Evolutionary conservation across 2,329 filamentous ascomycete genomes (phyloP).

Genomic region (Sclerotinia glacialis): DNA sequence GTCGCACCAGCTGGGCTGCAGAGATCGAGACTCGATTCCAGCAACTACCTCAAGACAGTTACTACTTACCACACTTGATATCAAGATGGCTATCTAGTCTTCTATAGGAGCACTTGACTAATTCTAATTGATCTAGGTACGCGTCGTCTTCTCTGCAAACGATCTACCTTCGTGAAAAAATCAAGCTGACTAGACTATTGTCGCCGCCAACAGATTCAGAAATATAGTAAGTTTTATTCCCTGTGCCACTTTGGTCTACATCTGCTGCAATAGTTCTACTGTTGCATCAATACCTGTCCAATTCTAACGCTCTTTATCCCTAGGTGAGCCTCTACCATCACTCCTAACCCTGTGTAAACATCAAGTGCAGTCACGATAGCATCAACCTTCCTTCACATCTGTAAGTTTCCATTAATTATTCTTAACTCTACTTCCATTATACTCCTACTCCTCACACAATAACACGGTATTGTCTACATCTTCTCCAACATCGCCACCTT

Average conservation of each 20-base stretch:
- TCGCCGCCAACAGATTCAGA: background rate
- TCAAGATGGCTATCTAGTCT: background rate
- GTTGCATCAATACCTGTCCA: background rate
- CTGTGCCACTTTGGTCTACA: background rate
- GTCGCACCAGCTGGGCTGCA: background rate
- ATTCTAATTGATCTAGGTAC: background rate
- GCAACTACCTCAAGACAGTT: background rate
- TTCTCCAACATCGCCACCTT: background rate
- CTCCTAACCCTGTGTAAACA: background rate
- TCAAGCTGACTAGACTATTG: background rate
- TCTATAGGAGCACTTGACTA: background rate
- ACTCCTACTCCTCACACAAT: no score
- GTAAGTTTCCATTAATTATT: background rate
- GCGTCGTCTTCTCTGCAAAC: background rate
- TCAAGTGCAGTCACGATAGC: background rate
- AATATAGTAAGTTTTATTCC: background rate
- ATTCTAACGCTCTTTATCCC: background rate
- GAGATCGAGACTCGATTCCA: background rate
- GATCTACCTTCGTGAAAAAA: background rate
- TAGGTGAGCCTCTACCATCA: conserved; percentile 5
- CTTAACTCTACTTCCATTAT: background rate
- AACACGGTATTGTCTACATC: background rate
- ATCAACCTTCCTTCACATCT: background rate
- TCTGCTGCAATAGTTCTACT: background rate
- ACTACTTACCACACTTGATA: background rate